Base-by-base conservation (phyloP, 352 stramenopile species). In the Phytopythium delawarense region DNA sequence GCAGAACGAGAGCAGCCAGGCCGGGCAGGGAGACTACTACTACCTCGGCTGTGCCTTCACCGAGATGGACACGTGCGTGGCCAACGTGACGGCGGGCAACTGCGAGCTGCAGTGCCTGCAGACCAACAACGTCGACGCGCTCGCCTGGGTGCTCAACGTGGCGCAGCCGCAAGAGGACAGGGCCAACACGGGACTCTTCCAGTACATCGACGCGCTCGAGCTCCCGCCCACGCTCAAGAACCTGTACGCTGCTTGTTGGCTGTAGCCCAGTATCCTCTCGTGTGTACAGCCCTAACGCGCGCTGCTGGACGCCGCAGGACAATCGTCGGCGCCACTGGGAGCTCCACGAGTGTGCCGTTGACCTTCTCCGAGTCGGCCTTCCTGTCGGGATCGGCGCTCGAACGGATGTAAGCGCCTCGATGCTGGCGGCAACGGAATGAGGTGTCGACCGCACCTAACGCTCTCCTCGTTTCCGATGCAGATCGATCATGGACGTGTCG, bases 51-150 rank as follows among this genome's bases (percentile, higher is more conserved):
- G 83, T 54, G 67, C 73, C 45, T 72, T 75, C 18, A 67, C 78
- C 6, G 67, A 62, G 15, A 84, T 88, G 66, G 57, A 64, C 34
- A 76, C 81, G 60, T 92, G 83, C 67, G 65, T 79, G 25, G 59
- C 66, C 30, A 75, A 80, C 37, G 74, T 80, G 6, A 79, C 76
- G 16, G 42, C 62, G 2, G 68, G 65, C 1, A 54, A 73, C 58
- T 92, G 83, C 57, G 71, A 92, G 61, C 39, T 91, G 50, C 83
- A 92, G 70, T 92, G 83, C 40, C 63, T 92, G 28, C 71, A 83
- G 55, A 72, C 69, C 9, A 66, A 69, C 34, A 78, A 75, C 48
- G 57, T 59, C 40, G 57, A 49, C 28, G 65, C 71, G 25, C 32
- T 61, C 0, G 64, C 78, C 45, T 92, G 83, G 83, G 77, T 79